Evolutionary conservation across 2,329 filamentous ascomycete genomes (phyloP).

Genomic region (Aspergillus brunneoviolaceus): DNA sequence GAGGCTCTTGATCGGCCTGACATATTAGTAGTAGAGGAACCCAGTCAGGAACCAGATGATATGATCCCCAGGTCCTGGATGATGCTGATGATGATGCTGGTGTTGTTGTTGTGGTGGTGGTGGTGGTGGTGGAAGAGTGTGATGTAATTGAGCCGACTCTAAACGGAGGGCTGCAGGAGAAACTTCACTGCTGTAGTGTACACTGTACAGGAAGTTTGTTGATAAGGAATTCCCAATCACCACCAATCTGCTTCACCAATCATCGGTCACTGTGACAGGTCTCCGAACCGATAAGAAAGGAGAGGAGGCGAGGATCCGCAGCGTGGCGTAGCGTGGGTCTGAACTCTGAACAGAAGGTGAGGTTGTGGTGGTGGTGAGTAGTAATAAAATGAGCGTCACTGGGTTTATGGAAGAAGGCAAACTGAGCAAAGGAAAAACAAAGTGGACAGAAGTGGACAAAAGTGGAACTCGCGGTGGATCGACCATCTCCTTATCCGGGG

Average conservation of each 20-base stretch:
- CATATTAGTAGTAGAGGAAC: neutral
- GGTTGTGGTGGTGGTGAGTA: neutral
- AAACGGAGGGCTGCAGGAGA: neutral
- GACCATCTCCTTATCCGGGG: neutral
- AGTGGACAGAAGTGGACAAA: neutral
- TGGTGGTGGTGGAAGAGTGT: neutral
- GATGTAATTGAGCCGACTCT: neutral
- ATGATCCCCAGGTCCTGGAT: neutral
- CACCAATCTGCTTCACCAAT: neutral
- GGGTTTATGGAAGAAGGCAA: neutral
- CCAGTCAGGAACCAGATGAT: neutral
- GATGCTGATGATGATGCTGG: neutral
- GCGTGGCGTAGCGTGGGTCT: neutral
- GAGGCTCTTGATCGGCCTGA: conserved; percentile 4
- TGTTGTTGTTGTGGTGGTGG: neutral
- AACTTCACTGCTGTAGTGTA: neutral
- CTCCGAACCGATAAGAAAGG: neutral
- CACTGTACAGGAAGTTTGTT: neutral
- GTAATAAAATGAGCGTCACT: neutral
- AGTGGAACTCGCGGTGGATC: neutral
- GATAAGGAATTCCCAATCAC: neutral
- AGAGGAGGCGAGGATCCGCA: too few species aligned
- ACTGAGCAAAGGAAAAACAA: neutral
- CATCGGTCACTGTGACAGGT: too few species aligned
- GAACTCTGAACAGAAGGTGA: neutral